A percentile compares a stretch with the other conserved stretches of the same genome.
These are phyloP conservation scores for Tulasnella sp. DNA, from an alignment of 768 basidiomycete genomes.

Conservation along the genomic window DNA sequence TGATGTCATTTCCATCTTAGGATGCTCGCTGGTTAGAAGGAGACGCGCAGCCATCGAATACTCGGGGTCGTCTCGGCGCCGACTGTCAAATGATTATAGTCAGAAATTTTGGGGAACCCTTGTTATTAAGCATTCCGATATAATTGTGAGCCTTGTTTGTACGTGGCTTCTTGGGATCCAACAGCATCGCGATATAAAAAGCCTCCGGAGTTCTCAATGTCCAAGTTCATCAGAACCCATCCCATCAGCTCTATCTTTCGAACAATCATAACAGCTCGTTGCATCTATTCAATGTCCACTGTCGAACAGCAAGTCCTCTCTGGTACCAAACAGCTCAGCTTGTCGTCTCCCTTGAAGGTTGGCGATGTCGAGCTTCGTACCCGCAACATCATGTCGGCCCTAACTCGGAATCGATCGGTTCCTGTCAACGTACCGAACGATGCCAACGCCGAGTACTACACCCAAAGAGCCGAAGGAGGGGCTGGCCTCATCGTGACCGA, in stretches of 20 bases:
- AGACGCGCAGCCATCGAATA: not conserved
- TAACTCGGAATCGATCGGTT: conserved; percentile 44
- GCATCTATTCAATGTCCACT: not conserved
- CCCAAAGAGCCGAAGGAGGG: conserved; percentile 39
- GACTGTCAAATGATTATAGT: too few species aligned
- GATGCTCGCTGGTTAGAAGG: not conserved
- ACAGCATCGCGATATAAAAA: not conserved
- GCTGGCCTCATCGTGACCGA: conserved; percentile 44
- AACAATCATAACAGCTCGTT: not conserved
- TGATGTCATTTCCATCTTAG: not conserved
- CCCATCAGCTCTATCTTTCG: not conserved
- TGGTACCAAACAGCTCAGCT: not conserved
- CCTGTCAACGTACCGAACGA: conserved; percentile 40
- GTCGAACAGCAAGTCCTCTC: not conserved
- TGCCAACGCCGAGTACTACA: conserved; percentile 43
- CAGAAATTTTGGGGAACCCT: too few species aligned
- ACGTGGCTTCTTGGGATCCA: not conserved
- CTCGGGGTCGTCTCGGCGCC: too few species aligned
- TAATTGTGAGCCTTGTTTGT: not conserved
- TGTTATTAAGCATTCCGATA: not conserved
- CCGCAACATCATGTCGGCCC: conserved; percentile 41
- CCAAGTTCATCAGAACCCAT: not conserved
- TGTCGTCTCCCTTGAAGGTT: conserved; percentile 36
- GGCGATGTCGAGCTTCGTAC: conserved; percentile 41
- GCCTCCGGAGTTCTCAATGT: not conserved